Conservation (phyloP, 2,329 filamentous ascomycete genomes). For the Phaeoacremonium minimum region DNA sequence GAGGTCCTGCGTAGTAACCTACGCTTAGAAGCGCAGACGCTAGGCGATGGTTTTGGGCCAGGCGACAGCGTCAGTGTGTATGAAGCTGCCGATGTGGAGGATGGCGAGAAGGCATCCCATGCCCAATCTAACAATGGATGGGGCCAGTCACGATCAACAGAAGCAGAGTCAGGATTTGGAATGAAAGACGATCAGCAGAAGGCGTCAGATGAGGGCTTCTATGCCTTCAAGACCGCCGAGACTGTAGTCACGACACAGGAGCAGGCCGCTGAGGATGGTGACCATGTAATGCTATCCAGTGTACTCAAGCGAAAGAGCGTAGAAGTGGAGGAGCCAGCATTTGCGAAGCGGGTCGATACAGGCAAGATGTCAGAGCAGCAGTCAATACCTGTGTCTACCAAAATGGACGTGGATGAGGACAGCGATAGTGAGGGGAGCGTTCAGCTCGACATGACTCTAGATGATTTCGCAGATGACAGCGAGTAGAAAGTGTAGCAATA, state of each 20-base stretch:
- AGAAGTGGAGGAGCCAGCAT: constrained; percentile 27
- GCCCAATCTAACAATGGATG: too few relatives aligned
- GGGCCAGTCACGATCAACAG: too few relatives aligned
- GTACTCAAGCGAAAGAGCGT: constrained; percentile 38
- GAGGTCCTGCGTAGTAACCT: constrained; percentile 67
- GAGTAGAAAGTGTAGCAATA: constrained; percentile 8
- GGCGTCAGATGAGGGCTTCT: too few relatives aligned
- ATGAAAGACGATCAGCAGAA: too few relatives aligned
- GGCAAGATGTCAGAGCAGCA: constrained; percentile 11
- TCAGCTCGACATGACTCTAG: constrained; percentile 56
- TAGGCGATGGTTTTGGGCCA: constrained; percentile 19
- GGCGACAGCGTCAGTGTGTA: constrained; percentile 9
- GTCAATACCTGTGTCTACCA: neutral
- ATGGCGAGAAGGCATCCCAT: too few relatives aligned
- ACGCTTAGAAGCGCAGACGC: constrained; percentile 27
- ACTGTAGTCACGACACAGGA: constrained; percentile 3
- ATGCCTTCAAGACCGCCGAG: constrained; percentile 8
- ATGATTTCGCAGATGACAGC: constrained; percentile 40
- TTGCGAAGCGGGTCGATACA: constrained; percentile 12
- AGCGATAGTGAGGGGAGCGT: constrained; percentile 48
- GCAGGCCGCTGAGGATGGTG: neutral
- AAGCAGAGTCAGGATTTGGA: too few relatives aligned
- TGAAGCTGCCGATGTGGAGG: constrained; percentile 42
- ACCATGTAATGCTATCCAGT: constrained; percentile 9
- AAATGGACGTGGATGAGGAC: constrained; percentile 18